Base-by-base conservation (phyloP, 257 asterid species). In the Mentha longifolia region DNA sequence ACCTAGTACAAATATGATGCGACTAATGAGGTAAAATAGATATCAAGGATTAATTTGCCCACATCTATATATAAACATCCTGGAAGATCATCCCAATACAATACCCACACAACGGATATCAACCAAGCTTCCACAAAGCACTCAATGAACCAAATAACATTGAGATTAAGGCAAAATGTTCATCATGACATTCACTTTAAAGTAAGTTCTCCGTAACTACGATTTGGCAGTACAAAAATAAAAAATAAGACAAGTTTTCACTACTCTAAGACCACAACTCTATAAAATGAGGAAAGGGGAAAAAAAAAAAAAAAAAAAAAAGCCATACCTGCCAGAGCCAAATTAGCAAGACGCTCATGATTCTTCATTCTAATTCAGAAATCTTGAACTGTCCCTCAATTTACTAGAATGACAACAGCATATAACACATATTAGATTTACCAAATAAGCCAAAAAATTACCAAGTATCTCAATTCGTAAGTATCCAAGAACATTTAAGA, bases 261-360 rank as follows among this genome's bases (percentile, higher is more conserved):
- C 52, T 37, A 31, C 41, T 52, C 42, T n/a, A 22, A 41, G 77
- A 55, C 68, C 51, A 41, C 55, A 74, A 59, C 35, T 45, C 47
- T 7, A 35, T 35, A 35, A 35, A 35, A 35, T 35, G 39, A 35
- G 39, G 8, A 6, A 3, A 41, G 35, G n/a, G n/a, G n/a, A 37
- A 45, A 65, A 4, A 61, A 63, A 45, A 41, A 71, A 47, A 37
- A 45, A 65, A 4, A 61, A 63, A 45, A 41, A 71, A 9, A 75
- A 28, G n/a, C 15, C 61, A 28, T 75, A 84, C 91, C 91, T 83
- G 91, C 91, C 64, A 86, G 78, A 33, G 87, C 87, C 80, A 84
- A 60, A 76, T 86, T 84, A 42, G 87, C 89, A 31, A 86, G 41
- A 17, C 88, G 79, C 81, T 84, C 89, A n/a, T 72, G 13, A 65